A percentile compares a stretch with the other conserved stretches of the same genome.
Evolutionary conservation across 345 rosid genomes (phyloP).

Genomic region (Mangifera indica): DNA sequence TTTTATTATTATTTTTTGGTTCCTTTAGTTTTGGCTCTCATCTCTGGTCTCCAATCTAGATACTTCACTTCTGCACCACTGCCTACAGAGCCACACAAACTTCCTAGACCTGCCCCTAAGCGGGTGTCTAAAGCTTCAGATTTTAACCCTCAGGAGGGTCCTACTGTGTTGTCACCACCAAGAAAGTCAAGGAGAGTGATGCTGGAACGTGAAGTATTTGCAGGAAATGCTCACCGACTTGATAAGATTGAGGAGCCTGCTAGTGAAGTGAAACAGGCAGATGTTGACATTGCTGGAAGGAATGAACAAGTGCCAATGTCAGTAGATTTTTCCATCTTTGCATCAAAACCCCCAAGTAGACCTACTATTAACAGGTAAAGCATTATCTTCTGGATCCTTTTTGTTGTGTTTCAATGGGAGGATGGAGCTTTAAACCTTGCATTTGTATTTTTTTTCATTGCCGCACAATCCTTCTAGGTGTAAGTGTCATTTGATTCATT

Average conservation of each 20-base stretch:
- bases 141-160: slow-evolving; percentile 43
- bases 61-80: slow-evolving; percentile 65
- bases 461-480: too few species aligned
- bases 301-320: slow-evolving; percentile 77
- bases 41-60: slow-evolving; percentile 31
- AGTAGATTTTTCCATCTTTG: slow-evolving; percentile 79
- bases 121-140: slow-evolving; percentile 45
- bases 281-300: slow-evolving; percentile 42
- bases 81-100: slow-evolving; percentile 62
- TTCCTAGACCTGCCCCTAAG: slow-evolving; percentile 60
- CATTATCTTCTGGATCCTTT: neutral
- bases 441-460: too few species aligned
- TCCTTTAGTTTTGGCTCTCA: slow-evolving; percentile 23
- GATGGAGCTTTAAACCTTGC: slow-evolving; percentile 2
- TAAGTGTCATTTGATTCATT: slow-evolving; percentile 4
- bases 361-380: slow-evolving; percentile 86
- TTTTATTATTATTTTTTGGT: neutral
- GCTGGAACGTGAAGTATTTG: slow-evolving; percentile 61
- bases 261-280: slow-evolving; percentile 43
- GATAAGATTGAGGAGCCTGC: slow-evolving; percentile 51
- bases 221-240: slow-evolving; percentile 35
- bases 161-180: slow-evolving; percentile 67
- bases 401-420: neutral
- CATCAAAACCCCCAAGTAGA: slow-evolving; percentile 63
- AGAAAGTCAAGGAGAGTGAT: slow-evolving; percentile 71